Base-by-base conservation (phyloP, 2,329 filamentous ascomycete genomes). In the Bipolaris sorokiniana region DNA sequence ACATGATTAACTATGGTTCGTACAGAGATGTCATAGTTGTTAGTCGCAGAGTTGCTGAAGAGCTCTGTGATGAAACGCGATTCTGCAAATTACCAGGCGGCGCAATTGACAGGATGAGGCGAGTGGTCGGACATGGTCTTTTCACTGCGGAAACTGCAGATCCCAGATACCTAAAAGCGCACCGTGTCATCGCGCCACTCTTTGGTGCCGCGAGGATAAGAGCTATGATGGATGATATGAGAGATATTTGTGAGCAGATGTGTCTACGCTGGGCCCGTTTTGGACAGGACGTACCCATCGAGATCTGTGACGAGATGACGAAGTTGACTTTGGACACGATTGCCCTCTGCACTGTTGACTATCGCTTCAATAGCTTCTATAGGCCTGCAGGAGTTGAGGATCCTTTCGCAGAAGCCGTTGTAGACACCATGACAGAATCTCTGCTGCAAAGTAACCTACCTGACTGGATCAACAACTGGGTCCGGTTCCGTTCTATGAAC, bases 141-240 rank as follows among this genome's bases (percentile, higher is more conserved):
- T 51, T 51, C 23, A 58, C 59, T 3, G 72, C 71, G 40, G 61
- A 63, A 1, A 58, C 36, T 34, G 16, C 42, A 2, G 59, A 62
- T 20, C 18, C 41, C 2, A 56, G 63, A 48, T 63, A 60, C 58
- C 48, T 48, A 1, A 49, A 53, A 3, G 62, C 64, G 10, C 84
- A 90, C 64, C 78, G 86, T 16, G 76, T 86, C 15, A 76, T 90
- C 54, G 83, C 88, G 69, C 87, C 88, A 0, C 86, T 86, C 1
- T 90, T 91, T 72, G 88, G 88, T 0, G 88, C 88, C 0, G 71
- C 89, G 16, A 79, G 83, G 3, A 89, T 91, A 64, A 81, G 83
- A 26, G 76, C 72, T 50, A 90, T 90, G 88, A 90, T 88, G 57
- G 80, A 83, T 56, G 72, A 71, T 59, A 69, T 68, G 66, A 57